These are phyloP conservation scores for Candolleomyces efflorescens DNA, from an alignment of 768 basidiomycete species.

Conservation along the genomic window DNA sequence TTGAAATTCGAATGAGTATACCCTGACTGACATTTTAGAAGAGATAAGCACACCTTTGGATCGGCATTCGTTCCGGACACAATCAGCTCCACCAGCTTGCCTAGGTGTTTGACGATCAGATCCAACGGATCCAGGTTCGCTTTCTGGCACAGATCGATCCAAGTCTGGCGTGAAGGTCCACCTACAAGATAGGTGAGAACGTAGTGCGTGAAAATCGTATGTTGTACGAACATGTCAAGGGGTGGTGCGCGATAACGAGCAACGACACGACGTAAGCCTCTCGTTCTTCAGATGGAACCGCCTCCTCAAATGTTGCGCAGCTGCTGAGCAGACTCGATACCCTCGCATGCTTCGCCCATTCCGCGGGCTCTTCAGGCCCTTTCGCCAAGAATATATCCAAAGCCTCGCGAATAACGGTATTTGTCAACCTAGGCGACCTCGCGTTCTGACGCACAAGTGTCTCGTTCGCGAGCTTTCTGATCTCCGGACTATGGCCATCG, in stretches of 20 bases:
- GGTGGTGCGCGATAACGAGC: constrained; percentile 73
- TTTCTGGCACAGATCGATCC: constrained; percentile 81
- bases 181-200: constrained; percentile 23
- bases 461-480: constrained; percentile 43
- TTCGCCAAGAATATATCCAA: constrained; percentile 44
- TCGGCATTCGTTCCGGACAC: constrained; percentile 42
- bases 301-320: constrained; percentile 42
- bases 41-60: constrained; percentile 36
- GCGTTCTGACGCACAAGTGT: constrained; percentile 37
- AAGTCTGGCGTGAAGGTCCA: constrained; percentile 53
- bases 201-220: constrained; percentile 1
- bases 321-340: constrained; percentile 52
- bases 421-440: constrained; percentile 44
- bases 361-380: constrained; percentile 25
- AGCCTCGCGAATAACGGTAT: constrained; percentile 56
- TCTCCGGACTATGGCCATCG: constrained; percentile 49
- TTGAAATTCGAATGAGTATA: background rate
- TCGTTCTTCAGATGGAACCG: constrained; percentile 32
- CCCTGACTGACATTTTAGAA: background rate
- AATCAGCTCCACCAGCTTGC: constrained; percentile 45
- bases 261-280: constrained; percentile 50
- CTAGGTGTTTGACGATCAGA: constrained; percentile 46
- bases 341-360: constrained; percentile 46
- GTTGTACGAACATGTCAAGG: constrained; percentile 47
- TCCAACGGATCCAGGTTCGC: constrained; percentile 63